Evolutionary conservation across 2,329 filamentous ascomycete species (phyloP), one percentile per base, ranked within the genome.

Genomic region (Fusarium burgessii): DNA sequence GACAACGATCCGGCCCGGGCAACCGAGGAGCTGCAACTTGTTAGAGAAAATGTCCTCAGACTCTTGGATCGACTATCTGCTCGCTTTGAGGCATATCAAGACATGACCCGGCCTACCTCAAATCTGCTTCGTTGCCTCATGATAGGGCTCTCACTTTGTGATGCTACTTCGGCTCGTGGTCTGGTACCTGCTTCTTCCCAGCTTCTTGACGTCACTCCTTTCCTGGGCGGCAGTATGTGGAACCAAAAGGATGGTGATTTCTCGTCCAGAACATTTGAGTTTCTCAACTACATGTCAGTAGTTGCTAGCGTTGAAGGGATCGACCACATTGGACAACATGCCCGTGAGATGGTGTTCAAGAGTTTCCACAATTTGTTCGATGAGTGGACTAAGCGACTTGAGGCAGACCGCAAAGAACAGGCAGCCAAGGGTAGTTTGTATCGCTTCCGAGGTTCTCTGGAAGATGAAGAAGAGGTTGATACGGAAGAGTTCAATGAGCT

Each of bases 71-170:
- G 95, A 46, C 86, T 99, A 11, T 87, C 86, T 3, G 84, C 88
- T 33, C 86, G 90, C 38, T 97, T 94, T 77, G 87, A 90, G 41
- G 90, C 90, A 17, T 98, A 98, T 76, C 93, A 94, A 66, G 96
- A 99, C 77, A 89, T 98, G 73, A 93, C 92, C 1, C 85, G 88
- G 46, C 95, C 94, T 7, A 87, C 94, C 14, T 86, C 94, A 46
- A 93, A 92, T 56, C 92, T 98, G 70, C 84, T 98, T 45, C 90
- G 92, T 62, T 93, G 93, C 73, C 83, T 98, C 13, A 89, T 92
- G 71, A 84, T 97, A 65, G 95, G 94, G 5, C 81, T 97, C 35
- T 91, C 89, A 2, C 81, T 97, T 40, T 87, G 85, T 58, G 82
- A 82, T 76, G 75, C 79, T 4, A 70, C 75, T 11, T 83, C 77